phyloP scores from a whole-genome alignment of 768 basidiomycete genomes.

The Lentinula sp. region DNA sequence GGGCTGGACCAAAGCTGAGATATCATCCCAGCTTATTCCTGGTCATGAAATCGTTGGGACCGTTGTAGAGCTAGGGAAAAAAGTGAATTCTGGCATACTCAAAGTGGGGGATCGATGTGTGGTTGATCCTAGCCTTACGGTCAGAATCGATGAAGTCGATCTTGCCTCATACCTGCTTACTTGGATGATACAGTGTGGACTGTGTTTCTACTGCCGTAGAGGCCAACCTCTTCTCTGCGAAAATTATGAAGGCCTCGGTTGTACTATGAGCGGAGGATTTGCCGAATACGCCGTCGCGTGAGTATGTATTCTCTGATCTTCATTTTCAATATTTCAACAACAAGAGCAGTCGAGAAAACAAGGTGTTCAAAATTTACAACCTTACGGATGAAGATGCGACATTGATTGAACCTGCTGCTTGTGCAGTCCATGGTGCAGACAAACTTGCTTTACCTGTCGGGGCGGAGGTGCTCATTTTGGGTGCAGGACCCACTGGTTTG shows the following conservation, averaged over 20 bases:
- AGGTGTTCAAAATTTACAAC: conserved; percentile 71
- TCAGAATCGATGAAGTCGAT: conserved; percentile 16
- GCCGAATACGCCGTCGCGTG: conserved; percentile 70
- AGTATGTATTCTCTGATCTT: conserved; percentile 13
- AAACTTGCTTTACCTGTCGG: conserved; percentile 65
- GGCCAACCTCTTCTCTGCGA: conserved; percentile 68
- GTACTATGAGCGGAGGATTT: conserved; percentile 64
- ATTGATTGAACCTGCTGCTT: conserved; percentile 71
- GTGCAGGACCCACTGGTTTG: conserved; percentile 67
- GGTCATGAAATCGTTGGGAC: conserved; percentile 73
- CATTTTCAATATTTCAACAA: neutral
- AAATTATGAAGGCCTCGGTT: conserved; percentile 60
- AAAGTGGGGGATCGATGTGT: conserved; percentile 52
- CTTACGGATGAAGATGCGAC: conserved; percentile 73
- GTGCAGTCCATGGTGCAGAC: conserved; percentile 77
- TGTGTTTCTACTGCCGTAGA: conserved; percentile 70
- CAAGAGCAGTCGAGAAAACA: conserved; percentile 45
- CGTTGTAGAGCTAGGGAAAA: conserved; percentile 56
- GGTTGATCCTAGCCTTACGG: conserved; percentile 51
- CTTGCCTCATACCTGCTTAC: neutral
- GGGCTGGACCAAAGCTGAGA: neutral
- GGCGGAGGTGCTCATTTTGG: conserved; percentile 65
- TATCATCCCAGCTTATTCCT: conserved; percentile 44
- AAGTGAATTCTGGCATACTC: conserved; percentile 44
- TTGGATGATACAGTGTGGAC: conserved; percentile 34